phyloP scores from a whole-genome alignment of 768 basidiomycete species.

The Cubamyces sp. region DNA sequence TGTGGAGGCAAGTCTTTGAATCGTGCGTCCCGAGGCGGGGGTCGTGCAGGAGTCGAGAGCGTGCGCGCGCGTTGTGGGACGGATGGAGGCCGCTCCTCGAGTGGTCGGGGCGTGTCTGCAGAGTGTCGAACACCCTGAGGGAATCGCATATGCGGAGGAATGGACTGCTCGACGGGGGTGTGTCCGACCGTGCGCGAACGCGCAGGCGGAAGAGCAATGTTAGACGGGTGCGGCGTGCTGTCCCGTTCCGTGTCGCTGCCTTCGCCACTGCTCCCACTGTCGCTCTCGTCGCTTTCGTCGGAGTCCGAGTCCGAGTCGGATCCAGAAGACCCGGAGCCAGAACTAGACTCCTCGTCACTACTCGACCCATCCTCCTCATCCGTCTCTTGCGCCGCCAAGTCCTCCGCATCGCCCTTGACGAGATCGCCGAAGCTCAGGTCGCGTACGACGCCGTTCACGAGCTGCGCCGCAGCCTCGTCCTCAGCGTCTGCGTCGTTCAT shows the following conservation, averaged over 20 bases:
- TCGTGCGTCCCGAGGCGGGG: slow-evolving; percentile 7
- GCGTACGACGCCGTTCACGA: slow-evolving; percentile 80
- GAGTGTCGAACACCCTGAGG: slow-evolving; percentile 21
- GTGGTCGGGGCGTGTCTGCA: slow-evolving; percentile 15
- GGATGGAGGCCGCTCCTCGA: slow-evolving; percentile 6
- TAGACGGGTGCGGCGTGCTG: slow-evolving; percentile 20
- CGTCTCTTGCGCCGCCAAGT: slow-evolving; percentile 71
- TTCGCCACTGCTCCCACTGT: slow-evolving; percentile 23
- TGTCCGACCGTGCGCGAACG: slow-evolving; percentile 30
- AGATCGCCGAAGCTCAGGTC: slow-evolving; percentile 85
- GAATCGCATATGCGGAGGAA: slow-evolving; percentile 3
- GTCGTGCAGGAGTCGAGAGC: slow-evolving; percentile 6
- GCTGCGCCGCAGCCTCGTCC: slow-evolving; percentile 79
- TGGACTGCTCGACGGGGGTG: slow-evolving; percentile 14
- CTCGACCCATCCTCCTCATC: slow-evolving; percentile 53
- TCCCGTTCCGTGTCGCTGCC: slow-evolving; percentile 28
- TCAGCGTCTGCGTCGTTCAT: slow-evolving; percentile 65
- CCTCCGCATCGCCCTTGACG: slow-evolving; percentile 76
- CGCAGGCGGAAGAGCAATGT: slow-evolving; percentile 1
- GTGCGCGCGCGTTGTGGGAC: slow-evolving; percentile 14
- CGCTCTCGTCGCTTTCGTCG: slow-evolving; percentile 20
- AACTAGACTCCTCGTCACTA: slow-evolving; percentile 33
- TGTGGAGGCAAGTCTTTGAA: slow-evolving; percentile 29
- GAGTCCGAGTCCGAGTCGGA: slow-evolving; percentile 14
- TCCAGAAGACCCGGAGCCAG: background rate